These are phyloP conservation scores for Pleurotus citrinopileatus DNA, from an alignment of 768 basidiomycete species.

Conservation along the genomic window DNA sequence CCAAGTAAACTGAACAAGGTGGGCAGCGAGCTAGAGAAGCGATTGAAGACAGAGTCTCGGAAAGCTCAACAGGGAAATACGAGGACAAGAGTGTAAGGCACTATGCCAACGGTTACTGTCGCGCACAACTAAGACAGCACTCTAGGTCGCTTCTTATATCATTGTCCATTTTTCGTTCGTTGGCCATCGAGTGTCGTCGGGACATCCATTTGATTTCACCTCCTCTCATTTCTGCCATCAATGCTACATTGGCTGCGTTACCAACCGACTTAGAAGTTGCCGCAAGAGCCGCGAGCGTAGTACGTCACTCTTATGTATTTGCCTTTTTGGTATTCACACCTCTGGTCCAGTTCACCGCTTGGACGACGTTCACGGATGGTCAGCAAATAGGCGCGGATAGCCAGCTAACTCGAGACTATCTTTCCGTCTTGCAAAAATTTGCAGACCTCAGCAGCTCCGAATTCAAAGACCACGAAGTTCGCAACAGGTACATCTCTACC, in stretches of 20 bases:
- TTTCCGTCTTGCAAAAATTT: slow-evolving; percentile 65
- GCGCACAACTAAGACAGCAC: slow-evolving; percentile 3
- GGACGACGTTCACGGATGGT: slow-evolving; percentile 90
- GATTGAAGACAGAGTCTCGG: slow-evolving; percentile 55
- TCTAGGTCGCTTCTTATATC: slow-evolving; percentile 77
- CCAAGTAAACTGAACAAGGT: slow-evolving; percentile 80
- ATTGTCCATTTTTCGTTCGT: slow-evolving; percentile 74
- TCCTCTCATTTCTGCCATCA: slow-evolving; percentile 64
- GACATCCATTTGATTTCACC: slow-evolving; percentile 77
- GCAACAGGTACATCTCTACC: slow-evolving; percentile 55
- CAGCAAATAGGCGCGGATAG: slow-evolving; percentile 78
- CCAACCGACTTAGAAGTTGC: slow-evolving; percentile 71
- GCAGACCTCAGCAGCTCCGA: slow-evolving; percentile 53
- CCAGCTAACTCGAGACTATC: slow-evolving; percentile 64
- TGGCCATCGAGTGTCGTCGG: slow-evolving; percentile 84
- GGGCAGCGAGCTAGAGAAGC: slow-evolving; percentile 74
- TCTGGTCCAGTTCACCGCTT: slow-evolving; percentile 87
- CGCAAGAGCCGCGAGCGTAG: slow-evolving; percentile 77
- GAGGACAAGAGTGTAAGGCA: slow-evolving; percentile 72
- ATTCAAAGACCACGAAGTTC: slow-evolving; percentile 61
- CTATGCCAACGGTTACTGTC: neutral
- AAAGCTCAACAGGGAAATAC: slow-evolving; percentile 76
- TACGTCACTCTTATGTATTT: slow-evolving; percentile 34
- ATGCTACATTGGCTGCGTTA: slow-evolving; percentile 49
- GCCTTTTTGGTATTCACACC: too few species aligned